Percentiles rank a stretch among this genome's conserved stretches.
phyloP scores from a whole-genome alignment of 2,329 filamentous ascomycete species.

The Aureobasidium mangrovei region DNA sequence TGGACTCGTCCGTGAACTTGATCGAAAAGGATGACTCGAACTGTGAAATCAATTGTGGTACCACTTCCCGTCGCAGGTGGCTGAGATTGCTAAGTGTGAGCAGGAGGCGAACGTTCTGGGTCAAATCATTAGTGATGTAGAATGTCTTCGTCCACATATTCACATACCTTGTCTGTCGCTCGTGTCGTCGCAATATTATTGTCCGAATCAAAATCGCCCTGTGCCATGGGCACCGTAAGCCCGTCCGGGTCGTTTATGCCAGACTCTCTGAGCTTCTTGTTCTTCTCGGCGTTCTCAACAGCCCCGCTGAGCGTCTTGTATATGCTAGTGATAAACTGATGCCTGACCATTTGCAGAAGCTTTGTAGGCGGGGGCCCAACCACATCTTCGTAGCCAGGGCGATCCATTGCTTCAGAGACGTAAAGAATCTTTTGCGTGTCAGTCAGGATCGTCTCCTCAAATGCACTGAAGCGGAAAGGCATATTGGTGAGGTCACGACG shows the following conservation, averaged over 20 bases:
- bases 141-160: neutral
- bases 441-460: conserved; percentile 70
- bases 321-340: conserved; percentile 84
- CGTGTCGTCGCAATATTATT: conserved; percentile 34
- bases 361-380: conserved; percentile 79
- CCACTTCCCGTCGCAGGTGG: conserved; percentile 67
- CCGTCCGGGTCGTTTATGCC: conserved; percentile 46
- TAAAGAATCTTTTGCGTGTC: conserved; percentile 96
- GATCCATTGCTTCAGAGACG: conserved; percentile 73
- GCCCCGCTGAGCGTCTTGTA: conserved; percentile 93
- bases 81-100: conserved; percentile 89
- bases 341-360: conserved; percentile 79
- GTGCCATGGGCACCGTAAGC: conserved; percentile 28
- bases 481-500: conserved; percentile 82
- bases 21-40: conserved; percentile 94
- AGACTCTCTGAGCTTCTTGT: conserved; percentile 49
- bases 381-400: conserved; percentile 65
- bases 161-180: conserved; percentile 44
- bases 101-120: conserved; percentile 63
- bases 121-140: neutral
- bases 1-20: conserved; percentile 86
- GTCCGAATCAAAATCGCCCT: neutral
- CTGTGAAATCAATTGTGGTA: conserved; percentile 79
- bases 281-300: conserved; percentile 87
- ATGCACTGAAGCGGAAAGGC: conserved; percentile 75